Evolutionary conservation across 2,329 filamentous ascomycete species (phyloP).

Genomic region (Escovopsis weberi): DNA sequence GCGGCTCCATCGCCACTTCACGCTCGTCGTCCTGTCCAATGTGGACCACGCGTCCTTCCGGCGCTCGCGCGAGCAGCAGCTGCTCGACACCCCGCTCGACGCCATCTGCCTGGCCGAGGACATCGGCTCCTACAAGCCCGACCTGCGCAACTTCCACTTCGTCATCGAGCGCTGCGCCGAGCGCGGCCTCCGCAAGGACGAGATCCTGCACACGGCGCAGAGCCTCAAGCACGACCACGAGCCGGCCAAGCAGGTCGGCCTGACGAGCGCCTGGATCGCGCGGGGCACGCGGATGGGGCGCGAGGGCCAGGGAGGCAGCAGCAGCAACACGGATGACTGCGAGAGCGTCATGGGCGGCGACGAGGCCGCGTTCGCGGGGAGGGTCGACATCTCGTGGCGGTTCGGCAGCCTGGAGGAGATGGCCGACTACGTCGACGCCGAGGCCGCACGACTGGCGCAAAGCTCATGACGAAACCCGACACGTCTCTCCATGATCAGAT

Average conservation of each 20-base stretch:
- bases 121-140: conserved; percentile 59
- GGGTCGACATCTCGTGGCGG: conserved; percentile 28
- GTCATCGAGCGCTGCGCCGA: conserved; percentile 40
- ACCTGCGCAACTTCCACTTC: conserved; percentile 48
- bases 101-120: conserved; percentile 55
- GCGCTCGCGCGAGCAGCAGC: conserved; percentile 14
- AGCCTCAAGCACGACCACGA: conserved; percentile 53
- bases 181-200: conserved; percentile 34
- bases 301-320: too few species aligned
- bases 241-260: conserved; percentile 43
- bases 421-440: conserved; percentile 38
- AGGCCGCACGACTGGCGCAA: neutral
- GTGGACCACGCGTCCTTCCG: conserved; percentile 29
- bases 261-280: conserved; percentile 52
- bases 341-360: conserved; percentile 12
- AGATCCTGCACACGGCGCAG: conserved; percentile 55
- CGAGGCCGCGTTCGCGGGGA: conserved; percentile 21
- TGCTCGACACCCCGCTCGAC: conserved; percentile 41
- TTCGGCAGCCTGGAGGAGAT: conserved; percentile 44
- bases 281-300: conserved; percentile 18
- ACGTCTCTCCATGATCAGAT: too few species aligned
- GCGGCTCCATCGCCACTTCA: conserved; percentile 34
- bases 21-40: conserved; percentile 47
- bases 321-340: conserved; percentile 16
- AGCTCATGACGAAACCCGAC: too few species aligned